phyloP scores from a whole-genome alignment of 495 filamentous ascomycete species.

The Trichoderma gamsii region DNA sequence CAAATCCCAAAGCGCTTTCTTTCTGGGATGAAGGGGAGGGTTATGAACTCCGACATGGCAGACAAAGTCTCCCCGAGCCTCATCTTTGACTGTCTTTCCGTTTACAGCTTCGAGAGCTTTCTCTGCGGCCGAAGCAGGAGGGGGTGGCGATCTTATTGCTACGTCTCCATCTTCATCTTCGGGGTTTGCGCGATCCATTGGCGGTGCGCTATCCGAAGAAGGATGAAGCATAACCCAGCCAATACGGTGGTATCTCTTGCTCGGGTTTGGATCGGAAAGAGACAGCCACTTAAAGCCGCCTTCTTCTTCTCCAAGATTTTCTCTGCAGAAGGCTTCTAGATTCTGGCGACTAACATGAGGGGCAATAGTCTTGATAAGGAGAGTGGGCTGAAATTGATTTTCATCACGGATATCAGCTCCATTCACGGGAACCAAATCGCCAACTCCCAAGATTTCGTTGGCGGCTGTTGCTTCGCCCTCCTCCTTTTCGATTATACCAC shows the following conservation, averaged over 20 bases:
- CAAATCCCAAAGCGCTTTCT: conserved; percentile 96
- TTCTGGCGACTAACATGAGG: conserved; percentile 93
- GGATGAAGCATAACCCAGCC: conserved; percentile 96
- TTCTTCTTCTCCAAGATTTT: conserved; percentile 78
- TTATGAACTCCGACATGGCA: conserved; percentile 96
- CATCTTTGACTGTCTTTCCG: conserved; percentile 91
- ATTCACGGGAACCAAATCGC: conserved; percentile 74
- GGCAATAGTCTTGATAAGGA: conserved; percentile 97
- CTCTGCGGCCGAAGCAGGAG: conserved; percentile 55
- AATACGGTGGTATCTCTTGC: conserved; percentile 95
- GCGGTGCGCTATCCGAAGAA: conserved; percentile 53
- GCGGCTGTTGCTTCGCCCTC: conserved; percentile 86
- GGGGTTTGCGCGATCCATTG: conserved; percentile 61
- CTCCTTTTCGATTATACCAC: conserved; percentile 85
- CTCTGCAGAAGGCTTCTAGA: conserved; percentile 84
- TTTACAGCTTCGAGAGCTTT: conserved; percentile 89
- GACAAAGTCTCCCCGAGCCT: conserved; percentile 87
- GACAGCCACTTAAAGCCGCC: conserved; percentile 89
- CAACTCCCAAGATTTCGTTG: conserved; percentile 86
- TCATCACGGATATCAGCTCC: conserved; percentile 82
- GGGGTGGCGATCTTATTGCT: conserved; percentile 26
- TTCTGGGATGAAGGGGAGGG: conserved; percentile 75
- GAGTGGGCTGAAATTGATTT: conserved; percentile 72
- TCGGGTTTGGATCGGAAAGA: conserved; percentile 90
- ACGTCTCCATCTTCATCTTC: conserved; percentile 42